Conservation (phyloP, 805 yeast species). For the Candida wancherniae region DNA sequence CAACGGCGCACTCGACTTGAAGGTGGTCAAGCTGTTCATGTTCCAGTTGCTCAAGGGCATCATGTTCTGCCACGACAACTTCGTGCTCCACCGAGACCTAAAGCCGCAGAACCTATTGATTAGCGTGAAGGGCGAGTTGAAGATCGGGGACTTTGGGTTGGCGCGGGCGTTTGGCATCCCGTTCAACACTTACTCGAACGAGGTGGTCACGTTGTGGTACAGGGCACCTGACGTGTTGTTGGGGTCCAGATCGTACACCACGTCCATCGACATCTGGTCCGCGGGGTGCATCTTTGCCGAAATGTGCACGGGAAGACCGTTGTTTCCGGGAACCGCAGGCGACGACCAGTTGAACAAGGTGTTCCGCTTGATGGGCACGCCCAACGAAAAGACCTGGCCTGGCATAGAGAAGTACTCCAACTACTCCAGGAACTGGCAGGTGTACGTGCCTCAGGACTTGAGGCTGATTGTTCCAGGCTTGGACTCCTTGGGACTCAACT, state of each 20-base stretch:
- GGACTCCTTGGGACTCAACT: constrained; percentile 64
- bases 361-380: constrained; percentile 93
- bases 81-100: constrained; percentile 80
- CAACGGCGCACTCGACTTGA: constrained; percentile 68
- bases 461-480: constrained; percentile 61
- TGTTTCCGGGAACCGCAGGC: constrained; percentile 93
- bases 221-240: constrained; percentile 95
- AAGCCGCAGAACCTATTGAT: constrained; percentile 94
- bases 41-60: constrained; percentile 89
- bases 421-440: constrained; percentile 76
- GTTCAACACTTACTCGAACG: constrained; percentile 93
- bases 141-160: constrained; percentile 93
- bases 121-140: constrained; percentile 83
- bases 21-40: constrained; percentile 85
- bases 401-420: constrained; percentile 89
- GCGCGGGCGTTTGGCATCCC: constrained; percentile 99
- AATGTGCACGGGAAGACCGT: constrained; percentile 96
- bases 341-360: constrained; percentile 92
- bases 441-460: constrained; percentile 86
- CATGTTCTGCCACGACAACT: constrained; percentile 77
- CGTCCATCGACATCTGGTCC: constrained; percentile 98
- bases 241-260: constrained; percentile 93
- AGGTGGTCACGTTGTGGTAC: constrained; percentile 97
- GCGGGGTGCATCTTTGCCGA: constrained; percentile 98
- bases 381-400: constrained; percentile 95